Percentiles rank a stretch among this genome's conserved stretches.
phyloP scores from a whole-genome alignment of 805 yeast genomes.

The Candida sonorensis region DNA sequence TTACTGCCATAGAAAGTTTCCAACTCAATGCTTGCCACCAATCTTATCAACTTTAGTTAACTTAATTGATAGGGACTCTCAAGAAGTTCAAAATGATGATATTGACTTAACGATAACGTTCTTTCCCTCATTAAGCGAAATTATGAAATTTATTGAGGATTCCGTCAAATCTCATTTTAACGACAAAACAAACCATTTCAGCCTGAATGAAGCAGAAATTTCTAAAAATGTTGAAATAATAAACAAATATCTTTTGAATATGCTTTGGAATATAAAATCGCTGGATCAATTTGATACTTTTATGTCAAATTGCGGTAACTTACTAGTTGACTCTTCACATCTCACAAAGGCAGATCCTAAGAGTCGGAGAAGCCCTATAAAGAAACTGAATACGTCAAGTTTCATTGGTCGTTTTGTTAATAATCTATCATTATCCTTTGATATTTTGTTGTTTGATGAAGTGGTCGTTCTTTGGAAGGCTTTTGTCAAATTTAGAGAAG shows the following conservation, averaged over 20 bases:
- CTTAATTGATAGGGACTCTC: slow-evolving; percentile 29
- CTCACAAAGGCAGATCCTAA: slow-evolving; percentile 5
- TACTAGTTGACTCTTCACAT: slow-evolving; percentile 26
- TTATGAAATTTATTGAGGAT: slow-evolving; percentile 12
- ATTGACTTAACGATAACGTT: slow-evolving; percentile 11
- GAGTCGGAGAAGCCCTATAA: slow-evolving; percentile 16
- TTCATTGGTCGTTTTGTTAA: slow-evolving; percentile 42
- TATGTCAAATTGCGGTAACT: slow-evolving; percentile 23
- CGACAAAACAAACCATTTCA: slow-evolving; percentile 1
- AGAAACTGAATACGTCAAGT: slow-evolving; percentile 30
- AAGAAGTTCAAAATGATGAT: slow-evolving; percentile 3
- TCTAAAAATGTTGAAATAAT: slow-evolving; percentile 23
- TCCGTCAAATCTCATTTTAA: slow-evolving; percentile 7
- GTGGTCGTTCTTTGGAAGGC: slow-evolving; percentile 35
- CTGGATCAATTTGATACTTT: slow-evolving; percentile 42
- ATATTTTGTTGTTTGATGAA: slow-evolving; percentile 42
- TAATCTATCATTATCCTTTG: slow-evolving; percentile 32
- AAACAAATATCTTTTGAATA: slow-evolving; percentile 26
- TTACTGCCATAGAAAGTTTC: slow-evolving; percentile 36
- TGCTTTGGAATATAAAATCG: slow-evolving; percentile 41
- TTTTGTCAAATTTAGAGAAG: slow-evolving; percentile 31
- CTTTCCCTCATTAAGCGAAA: slow-evolving; percentile 21
- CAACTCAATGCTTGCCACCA: slow-evolving; percentile 31
- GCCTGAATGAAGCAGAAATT: slow-evolving; percentile 3
- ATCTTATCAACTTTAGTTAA: slow-evolving; percentile 36